Percentiles rank a stretch among this genome's conserved stretches.
Evolutionary conservation across 352 stramenopile species (phyloP).

Genomic region (Pythium folliculosum): DNA sequence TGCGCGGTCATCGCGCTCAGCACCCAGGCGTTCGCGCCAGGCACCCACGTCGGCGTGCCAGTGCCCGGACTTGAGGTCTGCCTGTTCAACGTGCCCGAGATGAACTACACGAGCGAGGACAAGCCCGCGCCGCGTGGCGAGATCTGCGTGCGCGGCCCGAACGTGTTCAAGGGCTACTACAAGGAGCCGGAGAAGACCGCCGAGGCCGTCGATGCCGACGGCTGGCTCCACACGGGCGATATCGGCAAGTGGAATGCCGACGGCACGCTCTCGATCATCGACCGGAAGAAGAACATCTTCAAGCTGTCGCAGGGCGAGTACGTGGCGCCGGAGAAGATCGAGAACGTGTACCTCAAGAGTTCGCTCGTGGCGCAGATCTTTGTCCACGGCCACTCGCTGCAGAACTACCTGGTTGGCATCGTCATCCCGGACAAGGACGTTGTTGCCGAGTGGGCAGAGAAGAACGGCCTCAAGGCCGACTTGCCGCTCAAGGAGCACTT

Average conservation of each 20-base stretch:
- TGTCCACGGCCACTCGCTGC: neutral
- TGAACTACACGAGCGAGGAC: slow-evolving; percentile 93
- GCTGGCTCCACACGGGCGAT: slow-evolving; percentile 98
- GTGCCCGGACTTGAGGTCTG: slow-evolving; percentile 89
- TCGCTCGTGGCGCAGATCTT: neutral
- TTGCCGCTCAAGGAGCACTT: slow-evolving; percentile 30
- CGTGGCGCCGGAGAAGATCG: slow-evolving; percentile 96
- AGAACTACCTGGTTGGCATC: neutral
- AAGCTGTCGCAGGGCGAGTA: slow-evolving; percentile 97
- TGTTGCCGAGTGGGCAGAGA: slow-evolving; percentile 35
- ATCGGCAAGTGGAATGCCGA: slow-evolving; percentile 95
- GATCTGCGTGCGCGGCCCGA: slow-evolving; percentile 73
- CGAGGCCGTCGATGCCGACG: slow-evolving; percentile 91
- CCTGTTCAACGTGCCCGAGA: slow-evolving; percentile 96
- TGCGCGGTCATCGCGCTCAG: slow-evolving; percentile 75
- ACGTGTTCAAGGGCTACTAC: slow-evolving; percentile 90
- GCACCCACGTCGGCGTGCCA: slow-evolving; percentile 92
- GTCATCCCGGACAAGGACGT: neutral
- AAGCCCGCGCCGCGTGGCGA: slow-evolving; percentile 69
- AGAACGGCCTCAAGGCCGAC: slow-evolving; percentile 38
- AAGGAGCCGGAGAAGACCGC: slow-evolving; percentile 93
- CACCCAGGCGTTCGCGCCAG: slow-evolving; percentile 56
- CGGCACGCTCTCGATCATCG: slow-evolving; percentile 90
- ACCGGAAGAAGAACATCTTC: slow-evolving; percentile 95
- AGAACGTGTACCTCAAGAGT: slow-evolving; percentile 35